phyloP scores from a whole-genome alignment of 2,329 filamentous ascomycete genomes.

The Ampelomyces quisqualis region DNA sequence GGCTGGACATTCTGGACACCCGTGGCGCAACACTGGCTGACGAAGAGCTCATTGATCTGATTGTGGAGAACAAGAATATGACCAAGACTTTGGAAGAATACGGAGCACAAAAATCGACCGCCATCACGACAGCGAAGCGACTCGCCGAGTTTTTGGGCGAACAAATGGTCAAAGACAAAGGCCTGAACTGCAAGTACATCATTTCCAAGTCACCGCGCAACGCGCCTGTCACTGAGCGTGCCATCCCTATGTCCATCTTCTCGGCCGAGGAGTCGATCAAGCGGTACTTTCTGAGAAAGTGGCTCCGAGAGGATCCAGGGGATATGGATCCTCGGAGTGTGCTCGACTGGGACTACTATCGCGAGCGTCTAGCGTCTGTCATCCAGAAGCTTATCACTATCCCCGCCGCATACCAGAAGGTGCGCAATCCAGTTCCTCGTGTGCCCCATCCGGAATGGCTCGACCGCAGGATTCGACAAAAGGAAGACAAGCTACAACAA shows the following conservation, averaged over 20 bases:
- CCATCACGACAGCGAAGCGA: constrained; percentile 96
- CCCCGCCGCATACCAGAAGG: constrained; percentile 90
- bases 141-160: constrained; percentile 95
- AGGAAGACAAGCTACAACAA: constrained; percentile 97
- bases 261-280: constrained; percentile 89
- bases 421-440: constrained; percentile 89
- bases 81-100: constrained; percentile 96
- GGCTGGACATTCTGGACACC: constrained; percentile 91
- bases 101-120: constrained; percentile 91
- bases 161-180: constrained; percentile 99
- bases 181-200: constrained; percentile 99
- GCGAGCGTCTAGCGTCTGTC: constrained; percentile 91
- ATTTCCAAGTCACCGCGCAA: constrained; percentile 85
- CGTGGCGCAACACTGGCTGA: constrained; percentile 89
- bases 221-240: constrained; percentile 90
- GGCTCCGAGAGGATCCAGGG: constrained; percentile 88
- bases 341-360: constrained; percentile 96
- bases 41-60: constrained; percentile 97
- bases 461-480: constrained; percentile 86
- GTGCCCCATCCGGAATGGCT: constrained; percentile 97
- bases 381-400: constrained; percentile 99
- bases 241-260: constrained; percentile 94
- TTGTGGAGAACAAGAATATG: constrained; percentile 99
- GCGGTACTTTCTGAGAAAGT: constrained; percentile 86
- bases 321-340: constrained; percentile 88